Evolutionary conservation across 345 rosid species (phyloP).

Genomic region (Populus pruinosa): DNA sequence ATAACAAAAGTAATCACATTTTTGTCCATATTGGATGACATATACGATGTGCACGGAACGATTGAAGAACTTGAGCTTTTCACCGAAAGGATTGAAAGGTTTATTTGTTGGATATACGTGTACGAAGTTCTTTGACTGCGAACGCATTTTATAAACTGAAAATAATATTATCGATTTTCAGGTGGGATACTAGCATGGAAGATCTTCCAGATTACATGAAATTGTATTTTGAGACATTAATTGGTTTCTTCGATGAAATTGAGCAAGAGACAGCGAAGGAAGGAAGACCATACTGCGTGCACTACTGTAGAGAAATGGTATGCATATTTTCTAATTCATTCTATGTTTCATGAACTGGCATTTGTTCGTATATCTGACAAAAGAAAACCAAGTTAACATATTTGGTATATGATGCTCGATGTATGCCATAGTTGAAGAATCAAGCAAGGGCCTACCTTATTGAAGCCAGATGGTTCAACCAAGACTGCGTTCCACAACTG

Average conservation of each 20-base stretch:
- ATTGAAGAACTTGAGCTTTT: slow-evolving; percentile 33
- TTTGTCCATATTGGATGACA: slow-evolving; percentile 25
- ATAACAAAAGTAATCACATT: slow-evolving; percentile 13
- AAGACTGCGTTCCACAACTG: slow-evolving; percentile 4
- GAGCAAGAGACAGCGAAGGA: background rate
- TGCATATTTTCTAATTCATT: no score
- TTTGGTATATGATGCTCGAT: no score
- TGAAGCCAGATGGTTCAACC: slow-evolving; percentile 6
- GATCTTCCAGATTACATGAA: slow-evolving; percentile 9
- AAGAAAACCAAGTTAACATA: background rate
- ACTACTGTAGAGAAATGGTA: background rate
- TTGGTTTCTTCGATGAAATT: background rate
- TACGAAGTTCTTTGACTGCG: no score
- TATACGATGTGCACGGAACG: slow-evolving; percentile 30
- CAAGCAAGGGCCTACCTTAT: background rate
- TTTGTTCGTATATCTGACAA: background rate
- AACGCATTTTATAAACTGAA: no score
- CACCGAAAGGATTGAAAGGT: slow-evolving; percentile 23
- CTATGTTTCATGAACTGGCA: no score
- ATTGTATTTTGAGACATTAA: background rate
- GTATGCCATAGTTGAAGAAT: background rate
- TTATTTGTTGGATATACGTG: no score
- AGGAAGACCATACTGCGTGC: background rate
- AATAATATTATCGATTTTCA: background rate
- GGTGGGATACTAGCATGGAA: slow-evolving; percentile 7